These are phyloP conservation scores for Apiospora pterosperma DNA, from an alignment of 2,329 filamentous ascomycete species.

Conservation along the genomic window DNA sequence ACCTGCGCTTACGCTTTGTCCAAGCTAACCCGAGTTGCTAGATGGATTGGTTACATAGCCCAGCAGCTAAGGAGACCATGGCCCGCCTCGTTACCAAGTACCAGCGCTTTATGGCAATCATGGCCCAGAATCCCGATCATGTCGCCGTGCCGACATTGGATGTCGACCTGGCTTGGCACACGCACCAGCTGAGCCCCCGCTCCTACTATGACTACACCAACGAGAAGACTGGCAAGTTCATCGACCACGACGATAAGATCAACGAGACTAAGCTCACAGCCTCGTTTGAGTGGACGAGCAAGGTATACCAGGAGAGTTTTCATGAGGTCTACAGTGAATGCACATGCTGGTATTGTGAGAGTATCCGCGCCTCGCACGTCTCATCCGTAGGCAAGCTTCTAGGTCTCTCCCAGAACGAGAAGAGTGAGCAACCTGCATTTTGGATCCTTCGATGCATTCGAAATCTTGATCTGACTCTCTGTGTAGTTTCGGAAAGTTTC, in stretches of 20 bases:
- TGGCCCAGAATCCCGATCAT: slow-evolving; percentile 41
- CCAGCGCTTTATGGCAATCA: slow-evolving; percentile 58
- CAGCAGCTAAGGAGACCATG: slow-evolving; percentile 62
- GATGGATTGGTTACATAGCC: slow-evolving; percentile 74
- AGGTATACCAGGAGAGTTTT: slow-evolving; percentile 63
- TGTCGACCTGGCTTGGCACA: slow-evolving; percentile 77
- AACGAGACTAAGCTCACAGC: slow-evolving; percentile 61
- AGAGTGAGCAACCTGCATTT: slow-evolving; percentile 25
- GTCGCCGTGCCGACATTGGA: slow-evolving; percentile 69
- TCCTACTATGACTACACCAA: slow-evolving; percentile 60
- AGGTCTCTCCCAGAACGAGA: slow-evolving; percentile 42
- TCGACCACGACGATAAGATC: slow-evolving; percentile 84
- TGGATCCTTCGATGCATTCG: not conserved
- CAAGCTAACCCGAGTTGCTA: slow-evolving; percentile 9
- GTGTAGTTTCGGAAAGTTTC: slow-evolving; percentile 38
- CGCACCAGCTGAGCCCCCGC: slow-evolving; percentile 66
- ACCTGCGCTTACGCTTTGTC: not conserved
- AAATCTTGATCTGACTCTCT: not conserved
- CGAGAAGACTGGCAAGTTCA: slow-evolving; percentile 48
- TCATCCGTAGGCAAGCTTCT: slow-evolving; percentile 42
- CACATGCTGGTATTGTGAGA: slow-evolving; percentile 82
- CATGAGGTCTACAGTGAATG: slow-evolving; percentile 70
- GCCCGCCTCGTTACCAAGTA: slow-evolving; percentile 62
- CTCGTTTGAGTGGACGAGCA: slow-evolving; percentile 70
- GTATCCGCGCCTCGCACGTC: slow-evolving; percentile 56